Base-by-base conservation (phyloP, 768 basidiomycete genomes). In the Dacryopinax primogenitus region DNA sequence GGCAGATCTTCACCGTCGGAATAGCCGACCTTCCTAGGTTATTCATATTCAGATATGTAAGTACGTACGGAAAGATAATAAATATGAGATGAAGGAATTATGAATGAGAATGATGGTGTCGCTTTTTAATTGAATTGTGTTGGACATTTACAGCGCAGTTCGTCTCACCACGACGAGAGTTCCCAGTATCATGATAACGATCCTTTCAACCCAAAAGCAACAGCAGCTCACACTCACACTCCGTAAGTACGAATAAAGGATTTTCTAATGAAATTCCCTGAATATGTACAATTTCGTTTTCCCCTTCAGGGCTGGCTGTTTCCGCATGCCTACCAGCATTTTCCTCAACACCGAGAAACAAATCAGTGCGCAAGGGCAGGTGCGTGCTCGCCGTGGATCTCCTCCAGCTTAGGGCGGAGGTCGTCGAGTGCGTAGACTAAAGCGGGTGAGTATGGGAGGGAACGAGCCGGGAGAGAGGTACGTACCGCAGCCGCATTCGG, bases 401-500 rank as follows among this genome's bases (percentile, higher is more conserved):
- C 51, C 30, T 58, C 51, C 15, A 58, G 51, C 26, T 58, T 6
- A 18, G 30, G 26, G 18, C 51, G 51, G 51, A 58, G 51, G 21
- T 58, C 51, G 26, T 18, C 26, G 51, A 58, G 51, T 18, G 12
- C 2, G 51, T 58, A 58, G 51, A 58, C 51, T 58, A 58, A 4
- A 32, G 3, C 26, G 32, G 9, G 51, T 58, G 51, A 58, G 4
- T 58, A 13, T 9, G 7, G 26, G 4, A 15, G 13, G 26, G 26
- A 3, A 58, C 26, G 26, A 6, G 4, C 3, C 26, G 66, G n/a
- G 7, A 33, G 51, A 15, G 32, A 62, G 61, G 32, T 4, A 77
- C 86, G 62, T 72, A 94, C 92, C 90, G 65, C 87, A 92, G 70
- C 94, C 94, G 70, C 94, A 97, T 77, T 97, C 94, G 13, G 83